Evolutionary conservation across 495 filamentous ascomycete species (phyloP), one percentile per base, ranked within the genome.

Genomic region (Talaromyces ruber): DNA sequence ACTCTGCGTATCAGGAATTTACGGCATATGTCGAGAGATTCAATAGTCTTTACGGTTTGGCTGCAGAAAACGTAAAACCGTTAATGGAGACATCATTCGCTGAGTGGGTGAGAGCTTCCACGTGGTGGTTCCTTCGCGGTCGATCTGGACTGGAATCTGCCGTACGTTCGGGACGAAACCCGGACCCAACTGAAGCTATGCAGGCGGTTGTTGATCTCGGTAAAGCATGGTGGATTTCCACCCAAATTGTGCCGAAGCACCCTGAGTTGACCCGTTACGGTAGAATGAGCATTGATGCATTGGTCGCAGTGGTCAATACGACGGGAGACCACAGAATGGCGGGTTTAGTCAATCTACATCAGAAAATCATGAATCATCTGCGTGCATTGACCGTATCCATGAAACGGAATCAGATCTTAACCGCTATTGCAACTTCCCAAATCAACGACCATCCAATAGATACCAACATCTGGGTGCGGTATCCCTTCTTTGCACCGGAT

Each of bases 111-210:
- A 77, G 87, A 62, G 87, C 84, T 51, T 85, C 84, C 18, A 70
- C 88, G 2, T 97, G 92, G 92, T 97, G 92, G 92, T 96, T 96
- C 66, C 67, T 95, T 62, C 85, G 81, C 37, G 92, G 90, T 58
- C 84, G 91, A 65, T 80, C 84, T 52, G 81, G 83, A 6, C 75
- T 96, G 54, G 92, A 97, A 73, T 74, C 73, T 9, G 80, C 85
- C 60, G 85, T 92, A 52, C 82, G 89, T 60, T 81, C 82, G 34
- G 53, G 57, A 18, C 39, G 58, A 6, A 47, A 7, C 18, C 47
- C 64, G 12, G 64, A 64, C 4, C 64, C 64, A 30, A 34, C n/a
- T 4, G 29, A 43, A 57, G 74, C 73, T 18, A 72, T 86, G 62
- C 89, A 93, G 73, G 87, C 87, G 12, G 85, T 92, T 60, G 75